Base-by-base conservation (phyloP, 2,329 filamentous ascomycete species). In the Ceratocystis eucalypticola region DNA sequence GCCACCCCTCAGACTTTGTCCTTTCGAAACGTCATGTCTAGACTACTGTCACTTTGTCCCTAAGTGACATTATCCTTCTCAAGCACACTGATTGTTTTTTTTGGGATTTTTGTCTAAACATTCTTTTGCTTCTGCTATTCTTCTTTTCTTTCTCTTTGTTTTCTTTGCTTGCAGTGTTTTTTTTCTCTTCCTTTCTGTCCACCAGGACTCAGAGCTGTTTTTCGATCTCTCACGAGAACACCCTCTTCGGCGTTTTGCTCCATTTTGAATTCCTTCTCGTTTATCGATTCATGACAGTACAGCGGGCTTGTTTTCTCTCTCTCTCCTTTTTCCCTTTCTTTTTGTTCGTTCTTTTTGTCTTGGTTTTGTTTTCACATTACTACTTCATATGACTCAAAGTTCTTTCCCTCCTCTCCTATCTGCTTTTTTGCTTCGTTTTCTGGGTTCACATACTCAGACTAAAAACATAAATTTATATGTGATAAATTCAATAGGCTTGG, bases 211-310 rank as follows among this genome's bases (percentile, higher is more conserved):
- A 44, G n/a, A 28, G 57, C 15, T 64, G 22, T 50, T 25, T 59
- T 57, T 65, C 30, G 28, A 37, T 59, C 55, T 59, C 61, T 45
- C 61, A 20, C 33, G 61, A 62, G 37, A 62, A 45, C 37, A 30
- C n/a, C n/a, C 17, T 17, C 33, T 33, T 41, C 37, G 20, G 20
- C 44, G 33, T 62, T 62, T 62, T 62, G 55, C 28, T 37, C 55
- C 30, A 12, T 37, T 59, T 59, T 59, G 55, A 59, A 59, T 37
- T 59, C 17, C 15, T 59, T 59, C 55, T 37, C 55, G 12, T 37
- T 59, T 33, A 59, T 37, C 55, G 28, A 59, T 59, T 62, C 37
- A 62, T 62, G 61, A 7, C 61, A 62, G 25, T 22, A 62, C 20
- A 25, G 12, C 37, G 61, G 33, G 20, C 20, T 62, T 46, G 37